Conservation (phyloP, 768 basidiomycete species). For the Kwoniella pini region DNA sequence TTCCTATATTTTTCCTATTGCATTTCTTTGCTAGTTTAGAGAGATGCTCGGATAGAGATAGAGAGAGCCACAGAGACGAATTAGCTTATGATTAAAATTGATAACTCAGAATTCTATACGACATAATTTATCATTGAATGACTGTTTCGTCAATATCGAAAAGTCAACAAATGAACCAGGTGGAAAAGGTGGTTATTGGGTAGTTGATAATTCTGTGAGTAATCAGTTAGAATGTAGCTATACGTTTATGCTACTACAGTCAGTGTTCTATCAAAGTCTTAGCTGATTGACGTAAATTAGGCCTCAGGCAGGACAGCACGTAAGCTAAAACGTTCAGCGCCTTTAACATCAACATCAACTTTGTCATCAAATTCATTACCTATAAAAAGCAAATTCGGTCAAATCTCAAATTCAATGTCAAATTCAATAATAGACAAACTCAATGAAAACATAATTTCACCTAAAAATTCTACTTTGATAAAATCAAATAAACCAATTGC, state of each 20-base stretch:
- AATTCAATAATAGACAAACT: too few relatives aligned
- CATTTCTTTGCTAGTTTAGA: too few relatives aligned
- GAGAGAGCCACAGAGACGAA: too few relatives aligned
- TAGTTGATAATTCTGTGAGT: constrained; percentile 16
- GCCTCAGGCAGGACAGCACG: constrained; percentile 13
- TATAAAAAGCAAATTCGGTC: background rate
- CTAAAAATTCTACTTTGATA: background rate
- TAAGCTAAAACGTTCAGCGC: constrained; percentile 6
- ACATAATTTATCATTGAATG: constrained; percentile 16
- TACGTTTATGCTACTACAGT: too few relatives aligned
- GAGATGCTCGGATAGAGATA: too few relatives aligned
- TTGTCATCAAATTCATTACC: background rate
- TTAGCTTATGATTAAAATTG: too few relatives aligned
- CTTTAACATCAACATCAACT: background rate
- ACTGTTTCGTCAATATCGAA: constrained; percentile 18
- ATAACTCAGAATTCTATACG: constrained; percentile 20
- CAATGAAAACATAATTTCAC: too few relatives aligned
- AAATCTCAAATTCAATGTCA: background rate
- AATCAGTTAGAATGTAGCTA: too few relatives aligned
- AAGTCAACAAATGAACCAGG: constrained; percentile 1
- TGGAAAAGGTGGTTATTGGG: constrained; percentile 26
- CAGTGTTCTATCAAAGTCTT: too few relatives aligned
- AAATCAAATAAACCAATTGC: too few relatives aligned
- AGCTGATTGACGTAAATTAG: too few relatives aligned
- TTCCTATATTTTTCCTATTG: too few relatives aligned